Evolutionary conservation across 768 basidiomycete species (phyloP).

Genomic region (Lanmaoa pseudosensibilis): DNA sequence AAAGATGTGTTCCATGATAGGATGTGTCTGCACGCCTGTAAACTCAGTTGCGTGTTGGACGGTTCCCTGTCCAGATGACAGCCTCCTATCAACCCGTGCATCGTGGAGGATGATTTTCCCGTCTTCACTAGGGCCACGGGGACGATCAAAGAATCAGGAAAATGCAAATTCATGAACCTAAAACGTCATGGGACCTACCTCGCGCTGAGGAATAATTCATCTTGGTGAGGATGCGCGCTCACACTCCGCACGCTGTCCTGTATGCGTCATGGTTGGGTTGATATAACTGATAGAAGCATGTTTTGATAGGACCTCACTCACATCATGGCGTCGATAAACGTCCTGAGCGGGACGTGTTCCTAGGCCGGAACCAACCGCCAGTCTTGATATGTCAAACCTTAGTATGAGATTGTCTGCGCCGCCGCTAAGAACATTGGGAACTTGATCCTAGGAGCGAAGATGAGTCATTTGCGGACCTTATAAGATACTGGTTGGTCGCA

Average conservation of each 20-base stretch:
- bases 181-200: slow-evolving; percentile 43
- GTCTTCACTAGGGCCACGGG: slow-evolving; percentile 54
- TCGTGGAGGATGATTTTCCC: slow-evolving; percentile 68
- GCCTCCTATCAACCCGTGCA: slow-evolving; percentile 40
- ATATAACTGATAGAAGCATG: slow-evolving; percentile 22
- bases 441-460: slow-evolving; percentile 13
- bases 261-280: slow-evolving; percentile 16
- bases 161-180: slow-evolving; percentile 15
- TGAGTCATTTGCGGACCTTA: slow-evolving; percentile 50
- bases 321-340: slow-evolving; percentile 35
- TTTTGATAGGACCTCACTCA: slow-evolving; percentile 16
- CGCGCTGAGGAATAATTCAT: slow-evolving; percentile 69
- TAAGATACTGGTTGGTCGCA: slow-evolving; percentile 58
- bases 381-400: slow-evolving; percentile 52
- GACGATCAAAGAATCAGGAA: slow-evolving; percentile 18
- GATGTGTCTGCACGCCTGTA: slow-evolving; percentile 67
- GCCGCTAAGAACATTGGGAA: slow-evolving; percentile 40
- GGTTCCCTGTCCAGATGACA: slow-evolving; percentile 46
- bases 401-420: slow-evolving; percentile 52
- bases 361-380: slow-evolving; percentile 21
- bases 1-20: slow-evolving; percentile 66
- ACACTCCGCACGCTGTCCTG: slow-evolving; percentile 69
- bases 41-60: slow-evolving; percentile 57
- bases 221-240: slow-evolving; percentile 63
- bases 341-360: slow-evolving; percentile 18